A percentile compares a stretch with the other conserved stretches of the same genome.
Conservation (phyloP, 1,284 basidiomycete species). For the Cerrena zonata region DNA sequence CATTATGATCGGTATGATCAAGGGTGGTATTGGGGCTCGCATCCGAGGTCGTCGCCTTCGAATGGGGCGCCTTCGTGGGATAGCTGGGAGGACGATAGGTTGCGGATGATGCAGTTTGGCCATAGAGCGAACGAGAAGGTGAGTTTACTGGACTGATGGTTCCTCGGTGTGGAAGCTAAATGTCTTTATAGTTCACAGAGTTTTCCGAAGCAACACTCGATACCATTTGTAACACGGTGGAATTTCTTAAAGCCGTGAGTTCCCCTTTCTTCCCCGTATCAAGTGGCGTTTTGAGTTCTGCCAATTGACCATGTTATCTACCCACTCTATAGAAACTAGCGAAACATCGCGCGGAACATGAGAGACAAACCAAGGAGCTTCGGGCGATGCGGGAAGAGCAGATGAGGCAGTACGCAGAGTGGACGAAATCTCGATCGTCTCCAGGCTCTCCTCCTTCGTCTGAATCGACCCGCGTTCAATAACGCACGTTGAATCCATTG, state of each 20-base stretch:
- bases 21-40: neutral
- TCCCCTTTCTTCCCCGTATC: neutral
- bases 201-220: conserved; percentile 68
- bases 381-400: conserved; percentile 29
- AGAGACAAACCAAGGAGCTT: conserved; percentile 33
- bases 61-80: conserved; percentile 9
- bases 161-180: neutral
- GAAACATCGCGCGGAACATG: conserved; percentile 51
- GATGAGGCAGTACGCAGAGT: conserved; percentile 31
- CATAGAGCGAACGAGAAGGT: conserved; percentile 54
- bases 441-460: too few relatives aligned
- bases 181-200: conserved; percentile 46
- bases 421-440: conserved; percentile 17
- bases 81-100: conserved; percentile 29
- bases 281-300: neutral
- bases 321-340: conserved; percentile 50
- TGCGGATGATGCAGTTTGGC: conserved; percentile 39
- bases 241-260: conserved; percentile 56
- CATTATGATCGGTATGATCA: neutral
- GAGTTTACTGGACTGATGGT: conserved; percentile 19
- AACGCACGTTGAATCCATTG: too few relatives aligned
- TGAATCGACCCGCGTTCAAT: too few relatives aligned
- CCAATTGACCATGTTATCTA: conserved; percentile 2
- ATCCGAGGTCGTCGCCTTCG: conserved; percentile 8
- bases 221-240: conserved; percentile 47